Evolutionary conservation across 805 yeast genomes (phyloP).

Genomic region (Kodamaea leandrae): DNA sequence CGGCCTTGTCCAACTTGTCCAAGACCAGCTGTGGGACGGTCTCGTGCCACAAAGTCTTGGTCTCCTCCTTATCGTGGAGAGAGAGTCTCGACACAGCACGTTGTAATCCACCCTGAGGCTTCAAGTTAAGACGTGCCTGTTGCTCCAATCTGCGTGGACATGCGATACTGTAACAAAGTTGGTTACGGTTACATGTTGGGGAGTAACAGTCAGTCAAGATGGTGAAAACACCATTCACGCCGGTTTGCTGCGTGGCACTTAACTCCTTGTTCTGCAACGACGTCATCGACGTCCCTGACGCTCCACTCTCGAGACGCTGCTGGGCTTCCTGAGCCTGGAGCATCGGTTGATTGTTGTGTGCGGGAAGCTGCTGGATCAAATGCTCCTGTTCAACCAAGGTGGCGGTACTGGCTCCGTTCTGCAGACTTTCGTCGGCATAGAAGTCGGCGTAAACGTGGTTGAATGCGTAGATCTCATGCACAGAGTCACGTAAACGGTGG

Average conservation of each 20-base stretch:
- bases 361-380: constrained; percentile 19
- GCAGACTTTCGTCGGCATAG: constrained; percentile 30
- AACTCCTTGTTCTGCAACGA: constrained; percentile 3
- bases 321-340: constrained; percentile 18
- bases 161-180: constrained; percentile 88
- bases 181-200: constrained; percentile 89
- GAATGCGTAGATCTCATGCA: constrained; percentile 83
- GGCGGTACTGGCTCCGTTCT: constrained; percentile 17
- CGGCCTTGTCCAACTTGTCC: constrained; percentile 76
- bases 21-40: constrained; percentile 80
- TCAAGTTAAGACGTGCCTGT: constrained; percentile 86
- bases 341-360: constrained; percentile 18
- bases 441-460: constrained; percentile 51
- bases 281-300: background rate
- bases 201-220: constrained; percentile 92
- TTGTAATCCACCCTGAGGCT: constrained; percentile 80
- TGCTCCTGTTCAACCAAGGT: constrained; percentile 15
- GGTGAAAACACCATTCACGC: constrained; percentile 90
- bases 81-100: constrained; percentile 71
- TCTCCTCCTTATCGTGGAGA: constrained; percentile 65
- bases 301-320: constrained; percentile 7
- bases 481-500: constrained; percentile 86
- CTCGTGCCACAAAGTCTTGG: constrained; percentile 88
- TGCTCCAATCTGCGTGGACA: constrained; percentile 96
- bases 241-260: constrained; percentile 23